phyloP scores from a whole-genome alignment of 345 rosid species.

The Eucalyptus microcorys region DNA sequence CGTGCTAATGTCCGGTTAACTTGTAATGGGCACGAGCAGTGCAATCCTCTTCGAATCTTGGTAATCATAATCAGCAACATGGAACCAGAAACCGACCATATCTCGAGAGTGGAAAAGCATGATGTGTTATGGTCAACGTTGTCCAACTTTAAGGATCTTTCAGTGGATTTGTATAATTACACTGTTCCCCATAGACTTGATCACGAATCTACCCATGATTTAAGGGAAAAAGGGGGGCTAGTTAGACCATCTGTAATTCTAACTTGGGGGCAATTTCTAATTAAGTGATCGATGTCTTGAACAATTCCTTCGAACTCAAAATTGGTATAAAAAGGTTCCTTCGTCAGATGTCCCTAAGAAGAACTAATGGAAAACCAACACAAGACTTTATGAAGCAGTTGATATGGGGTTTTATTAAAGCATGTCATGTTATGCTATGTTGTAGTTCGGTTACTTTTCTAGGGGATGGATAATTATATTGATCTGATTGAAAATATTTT shows the following conservation, averaged over 20 bases:
- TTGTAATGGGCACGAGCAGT: slow-evolving; percentile 12
- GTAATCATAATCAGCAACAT: not conserved
- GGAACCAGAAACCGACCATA: not conserved
- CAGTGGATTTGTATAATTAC: not conserved
- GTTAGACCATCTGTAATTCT: not conserved
- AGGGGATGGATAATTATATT: not conserved
- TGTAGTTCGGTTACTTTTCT: too few species aligned
- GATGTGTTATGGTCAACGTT: not conserved
- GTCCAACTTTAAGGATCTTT: not conserved
- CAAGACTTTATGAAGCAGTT: not conserved
- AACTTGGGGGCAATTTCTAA: not conserved
- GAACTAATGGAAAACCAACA: not conserved
- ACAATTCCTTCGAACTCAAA: not conserved
- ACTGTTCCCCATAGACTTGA: not conserved
- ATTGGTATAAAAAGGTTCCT: not conserved
- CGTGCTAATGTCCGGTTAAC: not conserved
- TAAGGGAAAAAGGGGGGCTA: not conserved
- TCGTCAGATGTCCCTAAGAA: not conserved
- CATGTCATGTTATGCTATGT: not conserved
- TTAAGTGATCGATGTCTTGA: not conserved
- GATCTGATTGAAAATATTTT: not conserved
- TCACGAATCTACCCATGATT: not conserved
- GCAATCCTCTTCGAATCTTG: slow-evolving; percentile 6
- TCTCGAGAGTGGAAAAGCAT: not conserved
- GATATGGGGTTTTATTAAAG: not conserved